Percentiles rank a stretch among this genome's conserved stretches.
Conservation (phyloP, 805 yeast species). For the Candida odintsovae region DNA sequence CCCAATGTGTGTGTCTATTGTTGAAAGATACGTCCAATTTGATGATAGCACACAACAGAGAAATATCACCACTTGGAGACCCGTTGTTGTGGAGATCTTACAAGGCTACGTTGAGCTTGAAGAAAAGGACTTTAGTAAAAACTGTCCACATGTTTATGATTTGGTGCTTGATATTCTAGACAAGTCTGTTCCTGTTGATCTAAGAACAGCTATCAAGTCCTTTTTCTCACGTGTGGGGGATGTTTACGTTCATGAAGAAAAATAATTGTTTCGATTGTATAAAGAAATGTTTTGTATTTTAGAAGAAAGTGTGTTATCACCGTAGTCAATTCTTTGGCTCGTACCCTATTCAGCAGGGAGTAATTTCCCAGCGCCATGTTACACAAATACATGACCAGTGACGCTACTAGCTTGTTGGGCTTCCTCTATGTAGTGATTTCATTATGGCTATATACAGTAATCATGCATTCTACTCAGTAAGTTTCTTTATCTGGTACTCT, state of each 20-base stretch:
- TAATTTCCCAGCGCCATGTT: too few relatives aligned
- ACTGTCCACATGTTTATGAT: constrained; percentile 56
- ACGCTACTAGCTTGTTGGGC: too few relatives aligned
- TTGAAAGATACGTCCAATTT: constrained; percentile 62
- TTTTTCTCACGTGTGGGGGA: constrained; percentile 56
- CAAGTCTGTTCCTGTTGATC: constrained; percentile 54
- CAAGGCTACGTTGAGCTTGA: constrained; percentile 79
- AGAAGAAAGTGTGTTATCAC: too few relatives aligned
- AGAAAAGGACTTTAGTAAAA: constrained; percentile 57
- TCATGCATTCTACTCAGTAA: neutral
- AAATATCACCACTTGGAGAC: constrained; percentile 81
- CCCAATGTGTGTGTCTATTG: constrained; percentile 66
- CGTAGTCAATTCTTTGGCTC: too few relatives aligned
- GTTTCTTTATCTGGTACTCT: constrained; percentile 43
- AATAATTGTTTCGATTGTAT: neutral
- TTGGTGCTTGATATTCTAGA: constrained; percentile 54
- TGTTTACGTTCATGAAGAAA: constrained; percentile 29
- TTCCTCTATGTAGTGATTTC: too few relatives aligned
- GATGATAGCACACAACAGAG: constrained; percentile 74
- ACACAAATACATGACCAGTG: too few relatives aligned
- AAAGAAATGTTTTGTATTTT: neutral
- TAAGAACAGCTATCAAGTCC: constrained; percentile 53
- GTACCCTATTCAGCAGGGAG: too few relatives aligned
- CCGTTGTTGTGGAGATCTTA: constrained; percentile 83
- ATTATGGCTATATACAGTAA: neutral